Evolutionary conservation across 2,329 filamentous ascomycete genomes (phyloP).

Genomic region (Aureobasidium leucospermi): DNA sequence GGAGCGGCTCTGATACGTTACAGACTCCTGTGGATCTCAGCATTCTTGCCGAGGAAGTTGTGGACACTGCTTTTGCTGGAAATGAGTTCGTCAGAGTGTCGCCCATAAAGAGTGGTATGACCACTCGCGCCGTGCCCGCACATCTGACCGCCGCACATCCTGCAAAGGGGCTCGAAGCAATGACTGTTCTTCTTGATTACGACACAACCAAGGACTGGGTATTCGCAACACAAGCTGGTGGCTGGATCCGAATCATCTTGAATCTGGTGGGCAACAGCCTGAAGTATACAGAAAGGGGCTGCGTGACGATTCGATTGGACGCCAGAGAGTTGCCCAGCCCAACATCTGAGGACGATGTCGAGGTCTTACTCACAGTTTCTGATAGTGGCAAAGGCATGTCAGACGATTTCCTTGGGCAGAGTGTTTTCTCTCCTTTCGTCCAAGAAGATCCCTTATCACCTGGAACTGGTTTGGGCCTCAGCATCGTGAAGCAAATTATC

Average conservation of each 20-base stretch:
- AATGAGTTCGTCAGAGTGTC: slow-evolving; percentile 16
- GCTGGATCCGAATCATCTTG: slow-evolving; percentile 17
- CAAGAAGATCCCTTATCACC: slow-evolving; percentile 57
- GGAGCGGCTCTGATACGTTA: not conserved
- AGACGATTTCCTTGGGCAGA: slow-evolving; percentile 53
- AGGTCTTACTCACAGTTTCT: slow-evolving; percentile 32
- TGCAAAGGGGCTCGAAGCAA: not conserved
- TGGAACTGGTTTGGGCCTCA: slow-evolving; percentile 59
- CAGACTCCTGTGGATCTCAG: slow-evolving; percentile 32
- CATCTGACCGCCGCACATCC: not conserved
- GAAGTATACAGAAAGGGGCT: slow-evolving; percentile 17
- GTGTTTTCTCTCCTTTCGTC: slow-evolving; percentile 56
- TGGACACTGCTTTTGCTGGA: slow-evolving; percentile 40
- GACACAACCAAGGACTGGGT: slow-evolving; percentile 33
- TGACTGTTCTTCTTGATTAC: not conserved
- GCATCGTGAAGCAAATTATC: slow-evolving; percentile 46
- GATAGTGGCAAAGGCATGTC: slow-evolving; percentile 63
- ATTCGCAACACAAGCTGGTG: slow-evolving; percentile 34
- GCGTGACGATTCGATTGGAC: slow-evolving; percentile 18
- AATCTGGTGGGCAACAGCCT: slow-evolving; percentile 19
- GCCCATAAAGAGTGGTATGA: slow-evolving; percentile 24
- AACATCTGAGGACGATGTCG: not conserved
- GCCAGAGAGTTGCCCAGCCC: not conserved
- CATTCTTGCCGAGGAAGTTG: slow-evolving; percentile 46
- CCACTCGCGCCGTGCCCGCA: not conserved